A percentile compares a stretch with the other conserved stretches of the same genome.
These are phyloP conservation scores for Bromus sterilis DNA, from an alignment of 176 grass and related monocot species.

Conservation along the genomic window DNA sequence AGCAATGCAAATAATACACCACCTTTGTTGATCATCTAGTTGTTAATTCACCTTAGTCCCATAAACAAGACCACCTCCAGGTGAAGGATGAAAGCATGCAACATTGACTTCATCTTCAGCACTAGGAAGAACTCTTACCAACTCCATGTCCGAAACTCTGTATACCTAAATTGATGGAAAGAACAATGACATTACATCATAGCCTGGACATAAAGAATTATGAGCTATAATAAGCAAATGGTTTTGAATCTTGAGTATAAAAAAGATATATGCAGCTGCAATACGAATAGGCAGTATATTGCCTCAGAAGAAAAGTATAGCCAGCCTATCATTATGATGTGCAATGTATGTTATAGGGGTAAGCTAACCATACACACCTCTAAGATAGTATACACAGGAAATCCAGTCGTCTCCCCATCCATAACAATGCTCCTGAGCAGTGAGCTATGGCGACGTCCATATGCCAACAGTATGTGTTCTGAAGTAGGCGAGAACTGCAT, in stretches of 20 bases:
- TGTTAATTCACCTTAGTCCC: conserved; percentile 71
- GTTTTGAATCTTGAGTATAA: neutral
- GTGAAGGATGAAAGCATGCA: conserved; percentile 86
- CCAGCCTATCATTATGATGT: neutral
- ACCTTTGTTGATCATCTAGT: conserved; percentile 7
- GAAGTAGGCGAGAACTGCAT: conserved; percentile 96
- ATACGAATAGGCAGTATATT: conserved; percentile 11
- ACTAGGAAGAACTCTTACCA: conserved; percentile 66
- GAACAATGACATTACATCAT: conserved; percentile 6
- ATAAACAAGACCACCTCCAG: conserved; percentile 69
- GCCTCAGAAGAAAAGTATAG: neutral
- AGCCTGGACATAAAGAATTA: neutral
- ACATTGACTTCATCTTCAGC: conserved; percentile 86
- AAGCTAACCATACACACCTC: conserved; percentile 46
- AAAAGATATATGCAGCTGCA: conserved; percentile 15
- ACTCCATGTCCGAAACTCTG: conserved; percentile 98
- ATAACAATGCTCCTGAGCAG: conserved; percentile 84
- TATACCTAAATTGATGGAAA: conserved; percentile 61
- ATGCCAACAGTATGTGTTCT: conserved; percentile 92
- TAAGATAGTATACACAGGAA: conserved; percentile 97
- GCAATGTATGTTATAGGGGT: conserved; percentile 3
- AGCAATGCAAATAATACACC: conserved; percentile 13
- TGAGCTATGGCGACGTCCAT: conserved; percentile 91
- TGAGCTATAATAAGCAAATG: neutral
- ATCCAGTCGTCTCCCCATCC: conserved; percentile 76